phyloP scores from a whole-genome alignment of 371 early-diverging fungal species.

The Thermomucor indicae-seudaticae region DNA sequence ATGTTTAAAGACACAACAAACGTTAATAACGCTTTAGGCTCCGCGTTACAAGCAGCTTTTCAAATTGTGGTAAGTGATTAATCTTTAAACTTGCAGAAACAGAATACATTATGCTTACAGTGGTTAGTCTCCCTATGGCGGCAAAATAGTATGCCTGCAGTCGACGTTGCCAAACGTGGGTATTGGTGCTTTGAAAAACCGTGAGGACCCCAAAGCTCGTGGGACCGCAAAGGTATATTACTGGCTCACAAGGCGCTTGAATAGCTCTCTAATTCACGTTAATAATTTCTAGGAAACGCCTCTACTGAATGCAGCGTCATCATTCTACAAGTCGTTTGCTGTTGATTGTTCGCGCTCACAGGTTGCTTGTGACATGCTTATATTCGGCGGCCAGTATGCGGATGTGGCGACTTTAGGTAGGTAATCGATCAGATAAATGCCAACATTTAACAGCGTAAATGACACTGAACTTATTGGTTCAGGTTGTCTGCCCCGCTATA shows the following conservation, averaged over 20 bases:
- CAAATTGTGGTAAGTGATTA: conserved; percentile 65
- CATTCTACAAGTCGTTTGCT: conserved; percentile 94
- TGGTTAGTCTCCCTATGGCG: conserved; percentile 69
- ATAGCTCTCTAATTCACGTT: too few species aligned
- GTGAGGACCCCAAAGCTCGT: conserved; percentile 82
- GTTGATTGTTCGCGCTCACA: conserved; percentile 90
- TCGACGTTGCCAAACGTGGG: conserved; percentile 80
- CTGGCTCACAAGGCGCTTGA: neutral
- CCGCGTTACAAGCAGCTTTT: conserved; percentile 82
- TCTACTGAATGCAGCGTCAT: conserved; percentile 76
- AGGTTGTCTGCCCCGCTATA: conserved; percentile 80
- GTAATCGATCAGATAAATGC: too few species aligned
- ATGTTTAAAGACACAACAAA: conserved; percentile 83
- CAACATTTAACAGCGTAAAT: too few species aligned
- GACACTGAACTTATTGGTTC: too few species aligned
- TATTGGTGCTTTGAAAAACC: conserved; percentile 74
- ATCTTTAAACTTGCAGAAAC: too few species aligned
- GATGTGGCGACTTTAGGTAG: conserved; percentile 91
- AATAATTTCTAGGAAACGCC: conserved; percentile 59
- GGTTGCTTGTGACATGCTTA: conserved; percentile 90
- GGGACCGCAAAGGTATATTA: conserved; percentile 76
- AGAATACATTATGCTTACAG: neutral
- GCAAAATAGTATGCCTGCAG: conserved; percentile 87
- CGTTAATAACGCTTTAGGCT: conserved; percentile 76
- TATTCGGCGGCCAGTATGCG: conserved; percentile 85